phyloP scores from a whole-genome alignment of 768 basidiomycete genomes.

The Gloeostereum incarnatum region DNA sequence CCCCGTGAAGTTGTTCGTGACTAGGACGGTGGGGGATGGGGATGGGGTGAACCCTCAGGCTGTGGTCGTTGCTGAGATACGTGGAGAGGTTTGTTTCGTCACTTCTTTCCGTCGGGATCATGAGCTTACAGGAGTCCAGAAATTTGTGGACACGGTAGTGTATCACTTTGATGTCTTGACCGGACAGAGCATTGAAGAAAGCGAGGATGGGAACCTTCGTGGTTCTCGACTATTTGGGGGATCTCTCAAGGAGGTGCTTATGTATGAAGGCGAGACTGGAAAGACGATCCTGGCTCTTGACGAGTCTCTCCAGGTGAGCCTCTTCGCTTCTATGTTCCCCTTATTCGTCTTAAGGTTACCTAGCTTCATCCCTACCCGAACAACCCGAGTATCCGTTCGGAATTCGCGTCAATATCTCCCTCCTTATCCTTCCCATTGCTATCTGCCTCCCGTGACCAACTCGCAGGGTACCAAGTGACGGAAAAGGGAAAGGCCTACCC shows the following conservation, averaged over 20 bases:
- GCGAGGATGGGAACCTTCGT: constrained; percentile 31
- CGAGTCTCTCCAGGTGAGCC: constrained; percentile 66
- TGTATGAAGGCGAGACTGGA: constrained; percentile 29
- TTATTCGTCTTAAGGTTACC: constrained; percentile 33
- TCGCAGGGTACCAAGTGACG: constrained; percentile 50
- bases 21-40: constrained; percentile 35
- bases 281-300: constrained; percentile 63
- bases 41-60: constrained; percentile 43
- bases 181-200: constrained; percentile 43
- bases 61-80: constrained; percentile 51
- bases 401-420: constrained; percentile 44
- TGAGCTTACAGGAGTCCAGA: constrained; percentile 22
- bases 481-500: constrained; percentile 41
- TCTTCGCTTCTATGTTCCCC: constrained; percentile 4
- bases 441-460: constrained; percentile 27
- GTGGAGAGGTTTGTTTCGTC: constrained; percentile 33
- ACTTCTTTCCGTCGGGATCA: constrained; percentile 3
- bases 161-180: constrained; percentile 77
- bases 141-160: constrained; percentile 58
- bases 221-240: constrained; percentile 57
- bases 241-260: constrained; percentile 46
- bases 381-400: constrained; percentile 32
- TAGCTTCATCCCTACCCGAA: constrained; percentile 58
- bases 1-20: constrained; percentile 54
- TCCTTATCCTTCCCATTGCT: constrained; percentile 24